Evolutionary conservation across 352 stramenopile genomes (phyloP).

Genomic region (Saprolegnia parasitica): DNA sequence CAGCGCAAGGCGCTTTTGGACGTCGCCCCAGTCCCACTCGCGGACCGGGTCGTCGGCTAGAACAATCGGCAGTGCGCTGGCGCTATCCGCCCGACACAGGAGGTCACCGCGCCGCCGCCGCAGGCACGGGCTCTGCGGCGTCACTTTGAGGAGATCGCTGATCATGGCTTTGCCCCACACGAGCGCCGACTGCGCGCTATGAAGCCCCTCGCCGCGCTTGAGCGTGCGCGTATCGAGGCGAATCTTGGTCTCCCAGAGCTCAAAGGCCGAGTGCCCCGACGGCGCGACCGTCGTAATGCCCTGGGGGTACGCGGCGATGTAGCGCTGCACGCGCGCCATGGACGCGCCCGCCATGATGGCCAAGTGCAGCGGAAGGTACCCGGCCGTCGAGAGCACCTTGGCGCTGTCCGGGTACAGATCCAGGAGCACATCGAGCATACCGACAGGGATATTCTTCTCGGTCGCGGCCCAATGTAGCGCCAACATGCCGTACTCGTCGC

Average conservation of each 20-base stretch:
- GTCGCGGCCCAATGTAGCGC: constrained; percentile 36
- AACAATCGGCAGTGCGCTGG: not conserved
- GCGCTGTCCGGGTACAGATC: constrained; percentile 9
- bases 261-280: constrained; percentile 10
- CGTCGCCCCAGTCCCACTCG: constrained; percentile 4
- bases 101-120: not conserved
- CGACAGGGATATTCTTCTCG: constrained; percentile 29
- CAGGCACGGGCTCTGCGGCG: not conserved
- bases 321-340: constrained; percentile 8
- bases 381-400: constrained; percentile 15
- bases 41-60: not conserved
- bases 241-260: not conserved
- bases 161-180: constrained; percentile 23
- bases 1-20: constrained; percentile 35
- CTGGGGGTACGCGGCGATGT: constrained; percentile 18
- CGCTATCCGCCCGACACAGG: not conserved
- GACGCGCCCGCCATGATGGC: constrained; percentile 26
- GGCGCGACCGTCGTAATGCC: constrained; percentile 3
- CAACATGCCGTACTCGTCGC: constrained; percentile 35
- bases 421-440: constrained; percentile 27
- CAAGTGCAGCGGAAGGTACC: constrained; percentile 22
- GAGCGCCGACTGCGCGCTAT: not conserved
- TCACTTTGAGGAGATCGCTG: constrained; percentile 9
- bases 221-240: constrained; percentile 21
- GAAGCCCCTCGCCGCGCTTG: constrained; percentile 18